These are phyloP conservation scores for Balamuthia mandrillaris DNA, from an alignment of 208 protist species.

Conservation along the genomic window DNA sequence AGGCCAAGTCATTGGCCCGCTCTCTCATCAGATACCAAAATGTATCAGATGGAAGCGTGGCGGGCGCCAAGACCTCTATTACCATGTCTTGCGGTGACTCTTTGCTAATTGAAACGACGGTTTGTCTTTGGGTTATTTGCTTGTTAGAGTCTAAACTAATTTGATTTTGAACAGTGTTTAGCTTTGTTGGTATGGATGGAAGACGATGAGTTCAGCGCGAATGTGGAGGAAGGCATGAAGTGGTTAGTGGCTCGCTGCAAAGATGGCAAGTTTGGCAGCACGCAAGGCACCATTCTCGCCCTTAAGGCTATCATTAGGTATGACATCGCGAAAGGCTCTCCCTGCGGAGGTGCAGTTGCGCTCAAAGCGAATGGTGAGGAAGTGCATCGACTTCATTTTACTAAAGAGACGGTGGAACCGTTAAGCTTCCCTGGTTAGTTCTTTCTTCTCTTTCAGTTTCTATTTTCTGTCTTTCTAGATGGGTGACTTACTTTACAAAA, in stretches of 20 bases:
- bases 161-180: neutral
- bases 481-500: too few species aligned
- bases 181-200: slow-evolving; percentile 35
- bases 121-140: neutral
- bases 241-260: slow-evolving; percentile 6
- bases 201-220: neutral
- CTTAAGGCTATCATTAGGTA: slow-evolving; percentile 16
- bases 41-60: neutral
- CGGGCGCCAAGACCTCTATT: slow-evolving; percentile 9
- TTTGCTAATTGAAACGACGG: slow-evolving; percentile 44
- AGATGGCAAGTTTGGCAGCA: slow-evolving; percentile 26
- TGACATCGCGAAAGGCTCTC: neutral
- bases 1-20: neutral
- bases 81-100: slow-evolving; percentile 37
- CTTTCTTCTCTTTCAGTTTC: too few species aligned
- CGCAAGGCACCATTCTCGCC: slow-evolving; percentile 32
- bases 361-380: neutral
- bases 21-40: neutral
- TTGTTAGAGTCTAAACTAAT: neutral
- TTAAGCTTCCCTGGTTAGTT: too few species aligned
- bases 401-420: too few species aligned
- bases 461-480: too few species aligned
- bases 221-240: slow-evolving; percentile 25
- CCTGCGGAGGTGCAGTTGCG: neutral
- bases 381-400: too few species aligned